A percentile compares a stretch with the other conserved stretches of the same genome.
Evolutionary conservation across 2,329 filamentous ascomycete genomes (phyloP).

Genomic region (Clarireedia paspali): DNA sequence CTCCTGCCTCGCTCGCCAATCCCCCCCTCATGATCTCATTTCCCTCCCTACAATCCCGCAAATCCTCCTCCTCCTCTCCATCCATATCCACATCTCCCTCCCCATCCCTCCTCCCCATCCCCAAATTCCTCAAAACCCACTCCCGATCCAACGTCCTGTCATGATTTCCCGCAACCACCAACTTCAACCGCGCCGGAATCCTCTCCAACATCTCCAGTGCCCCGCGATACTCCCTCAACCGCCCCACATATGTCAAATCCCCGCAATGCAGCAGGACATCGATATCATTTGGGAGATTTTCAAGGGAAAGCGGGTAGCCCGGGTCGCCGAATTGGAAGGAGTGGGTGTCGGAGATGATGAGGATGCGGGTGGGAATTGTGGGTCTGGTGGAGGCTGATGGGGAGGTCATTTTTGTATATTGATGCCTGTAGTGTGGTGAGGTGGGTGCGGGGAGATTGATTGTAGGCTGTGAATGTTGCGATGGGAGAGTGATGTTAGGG

Average conservation of each 20-base stretch:
- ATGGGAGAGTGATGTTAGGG: too few species aligned
- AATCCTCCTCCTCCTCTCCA: constrained; percentile 14
- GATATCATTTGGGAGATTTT: not conserved
- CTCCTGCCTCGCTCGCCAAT: constrained; percentile 20
- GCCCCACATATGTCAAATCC: constrained; percentile 29
- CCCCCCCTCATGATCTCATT: constrained; percentile 20
- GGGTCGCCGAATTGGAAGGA: constrained; percentile 19
- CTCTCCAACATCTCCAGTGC: constrained; percentile 19
- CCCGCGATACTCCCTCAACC: constrained; percentile 21
- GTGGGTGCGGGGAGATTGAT: too few species aligned
- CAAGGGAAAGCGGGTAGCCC: constrained; percentile 27
- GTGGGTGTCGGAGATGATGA: constrained; percentile 28
- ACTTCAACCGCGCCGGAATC: constrained; percentile 46
- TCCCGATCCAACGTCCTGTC: constrained; percentile 48
- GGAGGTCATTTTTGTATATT: too few species aligned
- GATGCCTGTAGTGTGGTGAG: too few species aligned
- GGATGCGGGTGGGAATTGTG: constrained; percentile 20
- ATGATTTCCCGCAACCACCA: constrained; percentile 57
- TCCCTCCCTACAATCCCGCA: constrained; percentile 11
- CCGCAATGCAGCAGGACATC: constrained; percentile 34
- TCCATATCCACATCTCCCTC: not conserved
- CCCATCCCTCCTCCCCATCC: not conserved
- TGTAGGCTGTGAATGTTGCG: too few species aligned
- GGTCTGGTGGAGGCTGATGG: not conserved
- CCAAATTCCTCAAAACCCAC: not conserved